Base-by-base conservation (phyloP, 78 protist genomes). In the Planoprotostelium fungivorum region DNA sequence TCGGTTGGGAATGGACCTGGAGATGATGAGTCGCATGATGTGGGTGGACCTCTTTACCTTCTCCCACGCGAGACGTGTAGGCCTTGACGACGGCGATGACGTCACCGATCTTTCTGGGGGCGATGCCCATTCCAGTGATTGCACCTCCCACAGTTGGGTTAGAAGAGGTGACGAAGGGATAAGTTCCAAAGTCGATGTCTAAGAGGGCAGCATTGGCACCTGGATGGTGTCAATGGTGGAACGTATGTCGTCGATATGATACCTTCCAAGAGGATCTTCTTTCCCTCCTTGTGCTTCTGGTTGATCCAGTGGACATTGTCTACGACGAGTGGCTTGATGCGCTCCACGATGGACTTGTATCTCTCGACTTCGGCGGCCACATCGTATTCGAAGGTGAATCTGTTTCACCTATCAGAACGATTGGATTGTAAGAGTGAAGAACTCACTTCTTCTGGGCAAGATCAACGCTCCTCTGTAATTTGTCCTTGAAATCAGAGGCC, bases 151-250 rank as follows among this genome's bases (percentile, higher is more conserved):
- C 95, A 0, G 95, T 90, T 35, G 98, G 87, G n/a, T 89, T 93
- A 0, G 97, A 95, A 25, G 99, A 97, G 0, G 99, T 98, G 36
- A 98, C 99, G 88, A 90, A 97, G 35, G 99, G 99, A 83, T 96
- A 98, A 25, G 98, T 96, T 83, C 98, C 98, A 84, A 95, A 98
- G 89, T 98, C 99, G 37, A 97, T 63, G 85, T 97, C 99, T 31
- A 97, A 92, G 98, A 97, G 95, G 34, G 96, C 91, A 23, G 99
- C 98, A 88, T 97, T 97, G 91, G 99, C 99, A 84, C 99, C 98
- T 90, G 73, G 16, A 51, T 5, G 73, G 5, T 51, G 5, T 51
- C 5, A n/a, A n/a, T n/a, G n/a, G n/a, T n/a, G 73, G 16, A 16
- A 51, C 16, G 16, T 5, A 51, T 51, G 5, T 51, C 5, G 73